Percentiles rank a stretch among this genome's conserved stretches.
phyloP scores from a whole-genome alignment of 1,139 yeast genomes.

The Lodderomyces oxycetoniae region DNA sequence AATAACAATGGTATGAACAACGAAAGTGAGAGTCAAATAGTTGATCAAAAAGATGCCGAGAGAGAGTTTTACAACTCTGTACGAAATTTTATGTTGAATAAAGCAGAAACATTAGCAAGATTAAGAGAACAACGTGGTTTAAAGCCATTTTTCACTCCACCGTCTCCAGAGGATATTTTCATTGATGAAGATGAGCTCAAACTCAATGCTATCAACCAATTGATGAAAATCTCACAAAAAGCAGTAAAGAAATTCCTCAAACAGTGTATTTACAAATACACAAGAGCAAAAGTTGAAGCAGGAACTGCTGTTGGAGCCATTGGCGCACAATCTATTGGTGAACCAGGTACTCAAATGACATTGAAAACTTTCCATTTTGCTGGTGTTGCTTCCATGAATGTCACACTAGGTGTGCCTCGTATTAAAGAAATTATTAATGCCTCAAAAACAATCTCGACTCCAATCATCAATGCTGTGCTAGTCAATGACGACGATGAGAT shows the following conservation, averaged over 20 bases:
- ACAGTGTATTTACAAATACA: slow-evolving; percentile 77
- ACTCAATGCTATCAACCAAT: slow-evolving; percentile 60
- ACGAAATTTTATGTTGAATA: slow-evolving; percentile 53
- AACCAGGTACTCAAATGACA: slow-evolving; percentile 99
- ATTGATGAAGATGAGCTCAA: slow-evolving; percentile 44
- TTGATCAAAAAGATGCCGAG: slow-evolving; percentile 83
- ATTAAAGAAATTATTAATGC: slow-evolving; percentile 98
- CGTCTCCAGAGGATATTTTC: slow-evolving; percentile 38
- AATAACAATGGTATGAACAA: slow-evolving; percentile 72
- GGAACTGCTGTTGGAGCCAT: slow-evolving; percentile 99
- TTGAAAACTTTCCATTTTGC: slow-evolving; percentile 98
- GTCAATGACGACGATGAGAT: slow-evolving; percentile 94
- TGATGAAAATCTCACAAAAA: slow-evolving; percentile 61
- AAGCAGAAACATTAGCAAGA: slow-evolving; percentile 53
- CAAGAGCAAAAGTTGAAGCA: slow-evolving; percentile 92
- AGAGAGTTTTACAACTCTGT: slow-evolving; percentile 76
- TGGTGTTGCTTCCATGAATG: slow-evolving; percentile 99
- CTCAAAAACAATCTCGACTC: slow-evolving; percentile 90
- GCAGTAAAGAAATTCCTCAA: slow-evolving; percentile 66
- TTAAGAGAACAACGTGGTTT: slow-evolving; percentile 54
- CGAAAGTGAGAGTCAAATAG: slow-evolving; percentile 45
- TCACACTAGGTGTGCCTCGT: slow-evolving; percentile 98
- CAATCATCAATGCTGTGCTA: slow-evolving; percentile 89
- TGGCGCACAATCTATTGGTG: slow-evolving; percentile 99
- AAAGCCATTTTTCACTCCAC: slow-evolving; percentile 24